A percentile compares a stretch with the other conserved stretches of the same genome.
Conservation (phyloP, 257 asterid species). For the Lantana camara region DNA sequence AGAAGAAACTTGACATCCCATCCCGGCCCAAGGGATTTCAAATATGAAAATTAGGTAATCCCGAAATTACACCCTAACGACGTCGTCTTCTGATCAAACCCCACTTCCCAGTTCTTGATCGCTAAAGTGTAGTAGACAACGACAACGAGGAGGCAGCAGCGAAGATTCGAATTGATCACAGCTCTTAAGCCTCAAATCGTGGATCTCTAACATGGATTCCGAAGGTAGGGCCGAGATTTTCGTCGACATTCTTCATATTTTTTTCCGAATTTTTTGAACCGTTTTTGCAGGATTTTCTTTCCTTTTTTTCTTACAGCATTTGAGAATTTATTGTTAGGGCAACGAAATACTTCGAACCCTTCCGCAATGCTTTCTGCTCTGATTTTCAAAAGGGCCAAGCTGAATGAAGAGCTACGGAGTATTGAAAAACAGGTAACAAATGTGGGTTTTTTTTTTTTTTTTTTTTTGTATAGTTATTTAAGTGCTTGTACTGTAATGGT, state of each 20-base stretch:
- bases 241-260: not conserved
- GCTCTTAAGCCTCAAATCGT: constrained; percentile 11
- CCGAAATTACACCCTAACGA: constrained; percentile 22
- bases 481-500: not conserved
- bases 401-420: constrained; percentile 86
- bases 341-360: constrained; percentile 72
- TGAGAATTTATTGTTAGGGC: constrained; percentile 52
- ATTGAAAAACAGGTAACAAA: constrained; percentile 81
- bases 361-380: constrained; percentile 72
- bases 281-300: not conserved
- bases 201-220: constrained; percentile 55
- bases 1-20: not conserved
- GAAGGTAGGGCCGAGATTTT: constrained; percentile 53
- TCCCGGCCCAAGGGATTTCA: not conserved
- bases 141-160: constrained; percentile 14
- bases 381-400: constrained; percentile 73
- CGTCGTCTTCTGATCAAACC: constrained; percentile 23
- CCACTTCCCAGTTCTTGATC: constrained; percentile 36
- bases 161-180: constrained; percentile 21
- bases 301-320: not conserved
- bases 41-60: not conserved
- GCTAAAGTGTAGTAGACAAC: constrained; percentile 19
- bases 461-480: not conserved
- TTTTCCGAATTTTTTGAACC: not conserved
- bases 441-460: too few species aligned